Evolutionary conservation across 108 stramenopile genomes (phyloP).

Genomic region (Skeletonema potamos): DNA sequence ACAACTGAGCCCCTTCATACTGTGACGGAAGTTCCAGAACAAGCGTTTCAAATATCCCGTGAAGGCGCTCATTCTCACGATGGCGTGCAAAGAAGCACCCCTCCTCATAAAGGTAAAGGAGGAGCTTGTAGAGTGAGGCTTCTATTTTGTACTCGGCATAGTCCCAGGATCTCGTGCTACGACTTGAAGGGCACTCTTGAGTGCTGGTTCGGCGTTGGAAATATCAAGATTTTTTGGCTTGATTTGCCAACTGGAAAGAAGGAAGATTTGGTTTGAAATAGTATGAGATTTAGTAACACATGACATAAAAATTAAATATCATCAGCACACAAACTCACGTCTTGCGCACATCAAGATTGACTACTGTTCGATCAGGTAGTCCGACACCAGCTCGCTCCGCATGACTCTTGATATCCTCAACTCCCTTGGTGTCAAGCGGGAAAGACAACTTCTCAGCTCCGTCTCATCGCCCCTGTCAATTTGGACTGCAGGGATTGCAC

Average conservation of each 20-base stretch:
- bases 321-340: conserved; percentile 14
- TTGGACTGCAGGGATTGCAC: conserved; percentile 5
- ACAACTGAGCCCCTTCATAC: conserved; percentile 16
- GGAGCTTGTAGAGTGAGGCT: conserved; percentile 44
- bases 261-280: neutral
- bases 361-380: conserved; percentile 15
- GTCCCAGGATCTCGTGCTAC: conserved; percentile 19
- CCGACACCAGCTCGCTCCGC: conserved; percentile 29
- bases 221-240: conserved; percentile 12
- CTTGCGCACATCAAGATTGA: conserved; percentile 25
- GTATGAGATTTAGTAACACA: neutral
- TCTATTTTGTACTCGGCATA: conserved; percentile 17
- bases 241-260: conserved; percentile 13
- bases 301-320: neutral
- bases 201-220: conserved; percentile 12
- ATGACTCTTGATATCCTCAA: conserved; percentile 5
- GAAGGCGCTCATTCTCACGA: conserved; percentile 41
- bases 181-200: conserved; percentile 13
- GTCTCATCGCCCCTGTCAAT: conserved; percentile 2
- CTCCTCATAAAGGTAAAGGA: conserved; percentile 48
- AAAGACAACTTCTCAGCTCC: conserved; percentile 5
- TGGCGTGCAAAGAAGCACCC: conserved; percentile 42
- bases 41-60: conserved; percentile 52
- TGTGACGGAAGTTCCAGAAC: conserved; percentile 38
- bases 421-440: conserved; percentile 6